phyloP scores from a whole-genome alignment of 352 stramenopile genomes.

The Pythium brassicae region DNA sequence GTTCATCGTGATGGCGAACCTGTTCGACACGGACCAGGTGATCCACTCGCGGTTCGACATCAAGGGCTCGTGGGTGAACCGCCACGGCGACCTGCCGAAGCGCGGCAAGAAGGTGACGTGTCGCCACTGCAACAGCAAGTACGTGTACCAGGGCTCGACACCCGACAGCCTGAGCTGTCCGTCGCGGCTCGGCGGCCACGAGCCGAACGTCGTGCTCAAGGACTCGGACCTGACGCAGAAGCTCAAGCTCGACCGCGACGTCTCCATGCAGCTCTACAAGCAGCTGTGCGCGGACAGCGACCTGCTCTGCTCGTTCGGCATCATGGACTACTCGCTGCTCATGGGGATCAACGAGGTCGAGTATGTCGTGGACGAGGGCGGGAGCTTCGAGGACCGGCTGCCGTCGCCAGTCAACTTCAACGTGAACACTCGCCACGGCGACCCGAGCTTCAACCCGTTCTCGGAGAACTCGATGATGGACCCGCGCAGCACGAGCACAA shows the following conservation, averaged over 20 bases:
- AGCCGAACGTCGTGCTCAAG: slow-evolving; percentile 87
- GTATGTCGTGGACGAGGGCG: slow-evolving; percentile 76
- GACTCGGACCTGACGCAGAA: slow-evolving; percentile 88
- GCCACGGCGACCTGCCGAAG: slow-evolving; percentile 75
- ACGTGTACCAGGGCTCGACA: slow-evolving; percentile 60
- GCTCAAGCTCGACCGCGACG: slow-evolving; percentile 74
- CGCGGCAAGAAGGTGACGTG: slow-evolving; percentile 86
- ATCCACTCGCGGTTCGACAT: slow-evolving; percentile 90
- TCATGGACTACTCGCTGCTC: slow-evolving; percentile 92
- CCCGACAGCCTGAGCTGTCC: slow-evolving; percentile 74
- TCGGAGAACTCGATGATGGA: slow-evolving; percentile 66
- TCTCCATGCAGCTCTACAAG: slow-evolving; percentile 66
- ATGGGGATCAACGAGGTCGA: slow-evolving; percentile 89
- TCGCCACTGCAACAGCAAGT: slow-evolving; percentile 87
- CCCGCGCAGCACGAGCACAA: slow-evolving; percentile 10
- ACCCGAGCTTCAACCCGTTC: slow-evolving; percentile 55
- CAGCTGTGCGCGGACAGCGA: slow-evolving; percentile 80
- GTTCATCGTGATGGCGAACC: slow-evolving; percentile 92
- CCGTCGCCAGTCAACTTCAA: slow-evolving; percentile 24
- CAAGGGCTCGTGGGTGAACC: slow-evolving; percentile 89
- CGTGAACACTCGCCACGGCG: slow-evolving; percentile 11
- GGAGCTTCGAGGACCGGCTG: slow-evolving; percentile 27
- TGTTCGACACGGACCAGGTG: slow-evolving; percentile 86
- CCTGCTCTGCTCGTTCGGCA: slow-evolving; percentile 83
- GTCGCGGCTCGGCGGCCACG: slow-evolving; percentile 68